Evolutionary conservation across 805 yeast species (phyloP).

Genomic region (Saccharomycopsis guyanensis): DNA sequence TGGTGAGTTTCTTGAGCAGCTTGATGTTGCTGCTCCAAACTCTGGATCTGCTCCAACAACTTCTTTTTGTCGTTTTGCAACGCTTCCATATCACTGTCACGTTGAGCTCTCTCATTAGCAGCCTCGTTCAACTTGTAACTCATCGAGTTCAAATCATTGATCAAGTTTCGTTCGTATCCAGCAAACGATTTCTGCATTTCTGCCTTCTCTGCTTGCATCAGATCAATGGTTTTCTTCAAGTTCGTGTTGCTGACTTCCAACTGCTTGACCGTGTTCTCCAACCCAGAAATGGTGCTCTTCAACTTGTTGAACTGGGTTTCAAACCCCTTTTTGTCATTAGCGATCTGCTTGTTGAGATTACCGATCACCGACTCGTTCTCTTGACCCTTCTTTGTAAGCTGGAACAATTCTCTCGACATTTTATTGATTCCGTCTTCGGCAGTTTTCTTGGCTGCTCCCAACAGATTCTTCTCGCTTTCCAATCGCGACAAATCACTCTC

Average conservation of each 20-base stretch:
- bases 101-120: conserved; percentile 20
- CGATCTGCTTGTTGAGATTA: conserved; percentile 35
- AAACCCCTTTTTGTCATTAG: conserved; percentile 27
- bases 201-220: conserved; percentile 25
- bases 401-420: conserved; percentile 77
- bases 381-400: conserved; percentile 52
- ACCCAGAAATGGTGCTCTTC: conserved; percentile 20
- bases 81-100: conserved; percentile 12
- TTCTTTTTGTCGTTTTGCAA: conserved; percentile 24
- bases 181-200: conserved; percentile 21
- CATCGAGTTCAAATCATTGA: conserved; percentile 17
- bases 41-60: conserved; percentile 24
- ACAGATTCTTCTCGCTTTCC: conserved; percentile 25
- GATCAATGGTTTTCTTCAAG: conserved; percentile 21
- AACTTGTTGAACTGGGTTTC: conserved; percentile 29
- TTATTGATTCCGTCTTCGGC: conserved; percentile 87
- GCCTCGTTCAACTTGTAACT: conserved; percentile 22
- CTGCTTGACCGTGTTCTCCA: conserved; percentile 23
- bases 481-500: conserved; percentile 23
- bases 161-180: conserved; percentile 18
- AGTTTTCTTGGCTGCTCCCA: conserved; percentile 39
- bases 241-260: conserved; percentile 20
- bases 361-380: conserved; percentile 38
- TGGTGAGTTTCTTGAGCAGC: not conserved
- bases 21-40: conserved; percentile 21